These are phyloP conservation scores for Digitaria exilis DNA, from an alignment of 202 grass and related monocot genomes.

Conservation along the genomic window DNA sequence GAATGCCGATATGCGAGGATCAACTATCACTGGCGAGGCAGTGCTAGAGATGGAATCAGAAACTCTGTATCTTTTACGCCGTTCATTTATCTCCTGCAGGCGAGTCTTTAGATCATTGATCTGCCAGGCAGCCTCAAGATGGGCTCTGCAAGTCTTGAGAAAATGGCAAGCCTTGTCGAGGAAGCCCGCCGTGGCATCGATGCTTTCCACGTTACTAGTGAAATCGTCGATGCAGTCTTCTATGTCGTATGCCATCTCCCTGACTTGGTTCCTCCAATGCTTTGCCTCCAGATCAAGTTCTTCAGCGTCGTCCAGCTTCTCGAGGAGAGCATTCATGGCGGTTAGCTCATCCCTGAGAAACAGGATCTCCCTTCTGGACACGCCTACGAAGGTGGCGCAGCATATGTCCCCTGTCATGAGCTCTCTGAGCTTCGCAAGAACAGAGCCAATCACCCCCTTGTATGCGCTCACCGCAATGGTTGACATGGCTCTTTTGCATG, in stretches of 20 bases:
- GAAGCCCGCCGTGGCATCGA: neutral
- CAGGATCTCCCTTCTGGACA: neutral
- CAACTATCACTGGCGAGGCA: neutral
- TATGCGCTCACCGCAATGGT: neutral
- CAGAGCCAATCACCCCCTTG: neutral
- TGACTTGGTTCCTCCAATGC: neutral
- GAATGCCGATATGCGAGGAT: constrained; percentile 24
- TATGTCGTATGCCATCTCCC: constrained; percentile 39
- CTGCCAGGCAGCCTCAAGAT: no score
- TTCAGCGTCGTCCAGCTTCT: neutral
- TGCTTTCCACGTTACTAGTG: no score
- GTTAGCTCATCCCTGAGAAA: constrained; percentile 12
- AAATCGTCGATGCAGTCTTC: constrained; percentile 32
- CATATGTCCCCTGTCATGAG: neutral
- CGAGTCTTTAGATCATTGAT: no score
- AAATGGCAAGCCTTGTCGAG: neutral
- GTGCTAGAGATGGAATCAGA: neutral
- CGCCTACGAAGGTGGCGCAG: neutral
- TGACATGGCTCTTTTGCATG: neutral
- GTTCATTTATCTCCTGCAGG: neutral
- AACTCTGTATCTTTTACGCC: constrained; percentile 7
- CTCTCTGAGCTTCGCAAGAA: neutral
- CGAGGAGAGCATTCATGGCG: neutral
- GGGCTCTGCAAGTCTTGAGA: neutral
- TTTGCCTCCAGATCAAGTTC: neutral